Evolutionary conservation across 306 rosid species (phyloP), one percentile per base, ranked within the genome.

Genomic region (Pachyrhizus erosus): DNA sequence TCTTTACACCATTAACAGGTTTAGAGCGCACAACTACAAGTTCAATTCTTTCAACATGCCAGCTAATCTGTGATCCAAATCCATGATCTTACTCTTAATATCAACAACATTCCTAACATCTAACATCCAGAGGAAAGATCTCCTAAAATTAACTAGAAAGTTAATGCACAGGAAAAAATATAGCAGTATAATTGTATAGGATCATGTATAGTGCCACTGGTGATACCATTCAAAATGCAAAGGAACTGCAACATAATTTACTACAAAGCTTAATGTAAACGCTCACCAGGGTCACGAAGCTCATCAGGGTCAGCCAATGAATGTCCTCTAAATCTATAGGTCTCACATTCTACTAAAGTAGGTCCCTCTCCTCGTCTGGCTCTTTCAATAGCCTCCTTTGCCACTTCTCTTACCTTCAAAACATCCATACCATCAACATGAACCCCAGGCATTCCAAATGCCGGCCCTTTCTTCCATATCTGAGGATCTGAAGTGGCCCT

Each of bases 371-470:
- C 97, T 85, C 97, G 92, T 83, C 97, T 86, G 70, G 97, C 98
- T 80, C 98, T 86, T 78, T 83, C 92, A 84, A 93, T 80, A 2
- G 98, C 98, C 82, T 90, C 98, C 87, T 90, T 91, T 27, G 98
- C 98, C 23, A 93, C 98, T 87, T 91, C 96, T 80, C 97, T 87
- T 62, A 93, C 98, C 90, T 93, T 93, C 89, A 93, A 88, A 87
- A 93, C 98, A 79, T 93, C 97, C 98, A 93, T 93, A 17, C 98
- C 98, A 76, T 93, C 98, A 57, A 93, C 98, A 85, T 93, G 96
- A 76, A 91, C 85, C 43, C 97, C 98, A 0, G 97, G 96, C 96
- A 93, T 91, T 72, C 98, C 98, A 84, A 93, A 93, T 65, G 98
- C 98, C 5, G 92, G 94, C 15, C 98, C 98, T 83, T 93, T 93